Evolutionary conservation across 1,284 basidiomycete species (phyloP).

Genomic region (Testicularia cyperi): DNA sequence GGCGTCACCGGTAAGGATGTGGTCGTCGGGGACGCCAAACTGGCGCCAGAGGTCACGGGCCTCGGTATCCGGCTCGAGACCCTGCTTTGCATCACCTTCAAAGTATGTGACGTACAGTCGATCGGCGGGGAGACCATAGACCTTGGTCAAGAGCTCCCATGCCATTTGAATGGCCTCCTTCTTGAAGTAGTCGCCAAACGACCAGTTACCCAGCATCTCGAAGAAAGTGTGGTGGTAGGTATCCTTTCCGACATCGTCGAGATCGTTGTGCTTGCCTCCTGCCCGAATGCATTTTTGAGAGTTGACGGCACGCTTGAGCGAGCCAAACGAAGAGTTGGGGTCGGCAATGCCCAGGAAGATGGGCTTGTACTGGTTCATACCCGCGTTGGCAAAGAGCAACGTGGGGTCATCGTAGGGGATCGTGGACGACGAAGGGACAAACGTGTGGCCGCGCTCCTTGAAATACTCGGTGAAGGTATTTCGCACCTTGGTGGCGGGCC

Average conservation of each 20-base stretch:
- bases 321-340: constrained; percentile 82
- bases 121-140: constrained; percentile 85
- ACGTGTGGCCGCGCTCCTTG: constrained; percentile 74
- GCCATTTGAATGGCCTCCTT: constrained; percentile 90
- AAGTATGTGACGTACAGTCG: constrained; percentile 97
- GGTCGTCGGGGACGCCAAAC: constrained; percentile 81
- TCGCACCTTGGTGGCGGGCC: constrained; percentile 72
- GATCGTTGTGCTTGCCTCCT: constrained; percentile 97
- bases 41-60: constrained; percentile 79
- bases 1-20: constrained; percentile 88
- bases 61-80: constrained; percentile 85
- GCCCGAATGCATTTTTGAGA: constrained; percentile 97
- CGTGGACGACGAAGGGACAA: constrained; percentile 88
- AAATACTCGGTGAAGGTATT: constrained; percentile 80
- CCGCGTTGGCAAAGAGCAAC: constrained; percentile 91
- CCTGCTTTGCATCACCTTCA: constrained; percentile 83
- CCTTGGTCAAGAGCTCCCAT: constrained; percentile 87
- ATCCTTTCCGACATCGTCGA: constrained; percentile 98
- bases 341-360: constrained; percentile 96
- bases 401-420: constrained; percentile 90
- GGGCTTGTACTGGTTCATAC: constrained; percentile 72
- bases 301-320: constrained; percentile 89
- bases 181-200: constrained; percentile 99
- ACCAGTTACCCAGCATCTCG: constrained; percentile 99
- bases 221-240: constrained; percentile 95